Percentiles rank a stretch among this genome's conserved stretches.
Evolutionary conservation across 2,329 filamentous ascomycete genomes (phyloP).

Genomic region (Aspergillus spinulosporus): DNA sequence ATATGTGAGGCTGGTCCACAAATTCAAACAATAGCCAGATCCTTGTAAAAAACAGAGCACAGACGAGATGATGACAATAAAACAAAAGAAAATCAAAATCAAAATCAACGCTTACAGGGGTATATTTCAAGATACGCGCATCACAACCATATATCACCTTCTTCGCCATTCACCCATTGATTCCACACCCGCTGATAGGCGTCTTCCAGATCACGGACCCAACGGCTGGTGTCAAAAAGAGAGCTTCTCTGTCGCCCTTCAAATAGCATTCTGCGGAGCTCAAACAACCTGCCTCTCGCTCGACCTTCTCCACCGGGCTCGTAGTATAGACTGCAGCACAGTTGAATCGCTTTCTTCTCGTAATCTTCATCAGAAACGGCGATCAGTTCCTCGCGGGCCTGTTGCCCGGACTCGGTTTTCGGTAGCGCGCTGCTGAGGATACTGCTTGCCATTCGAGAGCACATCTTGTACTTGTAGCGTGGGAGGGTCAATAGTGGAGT

Average conservation of each 20-base stretch:
- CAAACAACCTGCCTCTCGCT: constrained; percentile 66
- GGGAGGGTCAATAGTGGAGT: constrained; percentile 89
- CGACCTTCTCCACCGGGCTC: constrained; percentile 36
- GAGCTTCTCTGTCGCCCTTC: constrained; percentile 80
- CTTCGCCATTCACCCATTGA: constrained; percentile 79
- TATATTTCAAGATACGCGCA: constrained; percentile 36
- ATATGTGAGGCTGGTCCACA: constrained; percentile 3
- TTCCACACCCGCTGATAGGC: constrained; percentile 89
- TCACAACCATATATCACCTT: constrained; percentile 88
- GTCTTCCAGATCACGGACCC: constrained; percentile 85
- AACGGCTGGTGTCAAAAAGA: constrained; percentile 86
- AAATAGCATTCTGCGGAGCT: constrained; percentile 79
- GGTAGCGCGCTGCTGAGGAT: constrained; percentile 89
- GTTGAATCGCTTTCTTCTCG: constrained; percentile 70
- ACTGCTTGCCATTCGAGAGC: constrained; percentile 93
- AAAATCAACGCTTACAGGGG: constrained; percentile 38
- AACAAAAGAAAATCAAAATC: constrained; percentile 22
- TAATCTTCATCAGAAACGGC: constrained; percentile 78
- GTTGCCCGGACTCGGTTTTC: constrained; percentile 63
- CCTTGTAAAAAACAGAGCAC: neutral
- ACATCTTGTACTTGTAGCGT: constrained; percentile 97
- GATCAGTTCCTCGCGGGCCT: constrained; percentile 73
- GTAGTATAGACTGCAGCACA: constrained; percentile 68
- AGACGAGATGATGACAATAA: constrained; percentile 2
- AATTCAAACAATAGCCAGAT: constrained; percentile 6